A percentile compares a stretch with the other conserved stretches of the same genome.
phyloP scores from a whole-genome alignment of 352 stramenopile genomes.

The Phytophthora agathidicida region DNA sequence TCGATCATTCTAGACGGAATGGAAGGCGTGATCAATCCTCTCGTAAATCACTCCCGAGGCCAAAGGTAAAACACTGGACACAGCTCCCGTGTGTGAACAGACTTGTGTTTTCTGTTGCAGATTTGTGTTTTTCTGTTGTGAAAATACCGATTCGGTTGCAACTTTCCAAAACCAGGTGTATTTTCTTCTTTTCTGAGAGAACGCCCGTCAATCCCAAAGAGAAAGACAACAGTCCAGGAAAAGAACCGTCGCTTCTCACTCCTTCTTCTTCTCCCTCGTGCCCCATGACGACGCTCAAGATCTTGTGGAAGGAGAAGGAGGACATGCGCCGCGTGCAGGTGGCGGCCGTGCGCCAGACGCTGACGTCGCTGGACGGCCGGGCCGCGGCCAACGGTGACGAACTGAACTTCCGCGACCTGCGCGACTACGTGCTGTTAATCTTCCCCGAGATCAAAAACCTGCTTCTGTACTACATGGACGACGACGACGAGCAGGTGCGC shows the following conservation, averaged over 20 bases:
- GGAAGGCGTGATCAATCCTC: too few species aligned
- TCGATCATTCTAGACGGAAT: too few species aligned
- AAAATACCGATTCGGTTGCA: too few species aligned
- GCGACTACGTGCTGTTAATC: conserved; percentile 71
- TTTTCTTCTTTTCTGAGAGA: too few species aligned
- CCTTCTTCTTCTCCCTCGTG: conserved; percentile 35
- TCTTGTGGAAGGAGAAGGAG: conserved; percentile 80
- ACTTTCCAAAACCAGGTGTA: too few species aligned
- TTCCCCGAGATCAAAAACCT: conserved; percentile 64
- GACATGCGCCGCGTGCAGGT: conserved; percentile 88
- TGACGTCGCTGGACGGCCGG: conserved; percentile 55
- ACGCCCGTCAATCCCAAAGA: background rate
- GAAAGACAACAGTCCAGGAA: background rate
- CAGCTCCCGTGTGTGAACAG: too few species aligned
- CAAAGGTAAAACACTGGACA: too few species aligned
- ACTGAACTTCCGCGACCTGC: conserved; percentile 66
- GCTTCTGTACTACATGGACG: conserved; percentile 84
- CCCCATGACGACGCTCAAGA: conserved; percentile 87
- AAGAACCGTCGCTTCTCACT: conserved; percentile 2
- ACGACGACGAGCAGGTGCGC: conserved; percentile 83
- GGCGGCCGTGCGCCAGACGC: conserved; percentile 62
- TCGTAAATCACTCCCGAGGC: too few species aligned
- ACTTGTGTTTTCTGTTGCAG: too few species aligned
- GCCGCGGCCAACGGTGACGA: conserved; percentile 23
- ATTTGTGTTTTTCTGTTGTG: too few species aligned